Evolutionary conservation across 345 rosid species (phyloP).

Genomic region (Mangifera indica): DNA sequence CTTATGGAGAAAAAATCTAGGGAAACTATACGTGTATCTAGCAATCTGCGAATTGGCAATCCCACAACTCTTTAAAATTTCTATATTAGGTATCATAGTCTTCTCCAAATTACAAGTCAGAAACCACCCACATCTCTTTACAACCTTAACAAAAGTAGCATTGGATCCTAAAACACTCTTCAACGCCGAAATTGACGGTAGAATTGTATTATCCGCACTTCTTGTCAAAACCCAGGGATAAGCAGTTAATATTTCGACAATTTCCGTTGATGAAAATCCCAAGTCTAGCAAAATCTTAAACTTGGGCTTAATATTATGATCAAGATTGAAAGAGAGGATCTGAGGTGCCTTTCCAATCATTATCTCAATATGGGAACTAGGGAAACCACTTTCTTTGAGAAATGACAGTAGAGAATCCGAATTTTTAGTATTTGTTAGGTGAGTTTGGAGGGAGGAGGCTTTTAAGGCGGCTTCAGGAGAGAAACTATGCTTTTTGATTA

Average conservation of each 20-base stretch:
- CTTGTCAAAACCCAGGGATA: slow-evolving; percentile 31
- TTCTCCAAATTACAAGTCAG: slow-evolving; percentile 28
- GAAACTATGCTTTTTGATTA: slow-evolving; percentile 27
- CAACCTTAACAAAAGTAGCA: slow-evolving; percentile 12
- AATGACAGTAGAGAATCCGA: slow-evolving; percentile 29
- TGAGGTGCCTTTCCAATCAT: slow-evolving; percentile 22
- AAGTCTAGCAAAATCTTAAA: slow-evolving; percentile 23
- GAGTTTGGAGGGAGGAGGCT: slow-evolving; percentile 13
- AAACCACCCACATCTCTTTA: slow-evolving; percentile 25
- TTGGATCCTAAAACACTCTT: slow-evolving; percentile 27
- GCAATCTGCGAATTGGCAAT: slow-evolving; percentile 26
- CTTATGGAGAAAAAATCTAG: slow-evolving; percentile 24
- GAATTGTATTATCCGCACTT: slow-evolving; percentile 21
- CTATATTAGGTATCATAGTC: slow-evolving; percentile 32
- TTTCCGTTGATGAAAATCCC: slow-evolving; percentile 19
- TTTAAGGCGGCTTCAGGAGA: slow-evolving; percentile 27
- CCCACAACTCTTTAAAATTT: slow-evolving; percentile 27
- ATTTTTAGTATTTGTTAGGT: slow-evolving; percentile 7
- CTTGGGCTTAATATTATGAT: slow-evolving; percentile 16
- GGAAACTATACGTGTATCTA: slow-evolving; percentile 13
- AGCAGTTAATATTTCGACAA: slow-evolving; percentile 20
- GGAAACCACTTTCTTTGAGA: slow-evolving; percentile 32
- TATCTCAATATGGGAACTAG: slow-evolving; percentile 25
- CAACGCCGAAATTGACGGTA: slow-evolving; percentile 15
- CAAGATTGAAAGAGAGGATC: slow-evolving; percentile 22